Conservation (phyloP, 2,329 filamentous ascomycete species). For the Xylariomycetidae sp. region DNA sequence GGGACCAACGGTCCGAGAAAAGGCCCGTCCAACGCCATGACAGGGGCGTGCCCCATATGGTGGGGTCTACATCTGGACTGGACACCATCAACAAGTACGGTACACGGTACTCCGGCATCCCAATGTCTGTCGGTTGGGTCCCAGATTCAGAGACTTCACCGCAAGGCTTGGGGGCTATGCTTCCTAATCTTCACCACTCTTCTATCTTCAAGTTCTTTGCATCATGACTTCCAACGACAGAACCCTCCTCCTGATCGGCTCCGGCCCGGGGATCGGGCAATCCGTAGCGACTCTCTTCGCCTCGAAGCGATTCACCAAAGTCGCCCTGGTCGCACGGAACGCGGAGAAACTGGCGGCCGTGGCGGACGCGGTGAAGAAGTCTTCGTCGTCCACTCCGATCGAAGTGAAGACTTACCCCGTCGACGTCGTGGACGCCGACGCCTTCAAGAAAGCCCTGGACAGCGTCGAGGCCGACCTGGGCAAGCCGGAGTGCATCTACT, state of each 20-base stretch:
- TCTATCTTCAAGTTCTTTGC: no score
- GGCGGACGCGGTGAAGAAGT: conserved; percentile 24
- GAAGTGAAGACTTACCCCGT: conserved; percentile 36
- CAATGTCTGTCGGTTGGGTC: no score
- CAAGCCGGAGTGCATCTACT: conserved; percentile 42
- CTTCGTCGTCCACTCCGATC: conserved; percentile 16
- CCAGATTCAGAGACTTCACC: no score
- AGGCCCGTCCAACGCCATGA: no score
- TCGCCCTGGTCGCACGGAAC: conserved; percentile 42
- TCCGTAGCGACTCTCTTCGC: conserved; percentile 34
- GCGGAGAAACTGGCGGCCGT: conserved; percentile 31
- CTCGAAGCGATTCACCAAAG: conserved; percentile 36
- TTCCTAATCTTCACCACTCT: no score
- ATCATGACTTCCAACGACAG: not conserved
- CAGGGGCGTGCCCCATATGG: no score
- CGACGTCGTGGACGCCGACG: conserved; percentile 35
- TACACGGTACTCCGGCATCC: no score
- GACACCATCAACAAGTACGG: no score
- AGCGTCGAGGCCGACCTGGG: conserved; percentile 35
- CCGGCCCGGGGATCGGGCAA: conserved; percentile 42
- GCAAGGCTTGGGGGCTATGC: no score
- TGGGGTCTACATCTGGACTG: no score
- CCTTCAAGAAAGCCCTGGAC: conserved; percentile 31
- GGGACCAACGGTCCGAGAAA: no score
- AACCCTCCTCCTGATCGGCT: conserved; percentile 34